Evolutionary conservation across 371 early-diverging fungal genomes (phyloP), one percentile per base, ranked within the genome.

Genomic region (Cokeromyces recurvatus): DNA sequence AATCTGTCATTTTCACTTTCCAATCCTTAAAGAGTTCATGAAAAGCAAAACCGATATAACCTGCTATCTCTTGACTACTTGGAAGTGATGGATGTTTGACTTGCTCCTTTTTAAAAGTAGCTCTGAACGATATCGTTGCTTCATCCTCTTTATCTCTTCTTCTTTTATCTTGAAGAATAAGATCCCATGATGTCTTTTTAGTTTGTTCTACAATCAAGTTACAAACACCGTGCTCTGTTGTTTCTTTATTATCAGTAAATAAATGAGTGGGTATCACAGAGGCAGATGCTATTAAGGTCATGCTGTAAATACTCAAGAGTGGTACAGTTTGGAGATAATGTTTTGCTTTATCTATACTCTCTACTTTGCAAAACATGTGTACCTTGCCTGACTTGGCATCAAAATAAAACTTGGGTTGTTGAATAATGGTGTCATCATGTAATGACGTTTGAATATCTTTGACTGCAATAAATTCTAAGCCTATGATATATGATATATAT

Each of bases 1-100:
- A 72, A 2, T 47, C 36, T 7, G 66, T 61, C 47, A 72, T 47
- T 23, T 68, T 64, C 20, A 66, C 66, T 32, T 68, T 72, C 64
- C 66, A 72, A 10, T 55, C 51, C 15, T 59, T 48, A 22, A 54
- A 56, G 0, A 45, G 17, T 3, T 53, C 24, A 14, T 59, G 37
- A 39, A 68, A 65, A 2, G 59, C 64, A 27, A 38, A 52, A 2
- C 72, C 72, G 10, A 68, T 36, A 24, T 45, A 53, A 2, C 68
- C 66, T 16, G 72, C 65, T 14, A 71, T 42, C 21, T 49, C 51
- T 14, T 65, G 63, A 14, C 61, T 53, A n/a, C 60, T 49, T n/a
- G n/a, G n/a, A 12, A 52, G 53, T 15, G 43, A 43, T 11, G 43
- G 25, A 20, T 71, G 66, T 36, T 62, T 57, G 10, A 68, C 16